Conservation (phyloP, 129 eudicot species). For the Cynara cardunculus region DNA sequence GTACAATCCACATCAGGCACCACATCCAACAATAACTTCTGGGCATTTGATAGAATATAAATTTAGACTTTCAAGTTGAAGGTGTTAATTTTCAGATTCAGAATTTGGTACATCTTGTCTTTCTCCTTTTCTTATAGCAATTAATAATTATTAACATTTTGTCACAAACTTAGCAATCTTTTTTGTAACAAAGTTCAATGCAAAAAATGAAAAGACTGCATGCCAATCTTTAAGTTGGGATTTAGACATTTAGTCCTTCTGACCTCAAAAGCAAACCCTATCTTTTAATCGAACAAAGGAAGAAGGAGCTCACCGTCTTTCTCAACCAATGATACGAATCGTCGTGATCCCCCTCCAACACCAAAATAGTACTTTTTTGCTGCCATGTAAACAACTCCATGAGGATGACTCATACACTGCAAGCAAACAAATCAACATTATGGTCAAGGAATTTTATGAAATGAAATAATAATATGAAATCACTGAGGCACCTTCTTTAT, state of each 20-base stretch:
- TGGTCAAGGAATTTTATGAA: not conserved
- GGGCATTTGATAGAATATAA: not conserved
- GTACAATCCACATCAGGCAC: not conserved
- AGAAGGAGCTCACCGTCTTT: slow-evolving; percentile 58
- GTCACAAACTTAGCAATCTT: not conserved
- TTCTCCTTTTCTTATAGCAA: not conserved
- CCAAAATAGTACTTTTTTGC: slow-evolving; percentile 97
- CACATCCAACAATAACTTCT: too few species aligned
- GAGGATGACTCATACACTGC: slow-evolving; percentile 59
- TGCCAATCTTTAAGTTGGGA: not conserved
- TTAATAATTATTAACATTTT: not conserved
- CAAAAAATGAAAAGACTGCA: not conserved
- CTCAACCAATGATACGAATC: slow-evolving; percentile 79
- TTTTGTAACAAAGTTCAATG: not conserved
- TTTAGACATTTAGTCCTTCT: not conserved
- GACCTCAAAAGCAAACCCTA: not conserved
- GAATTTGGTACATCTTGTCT: too few species aligned
- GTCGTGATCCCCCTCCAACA: slow-evolving; percentile 91
- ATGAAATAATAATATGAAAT: not conserved
- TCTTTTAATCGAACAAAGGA: not conserved
- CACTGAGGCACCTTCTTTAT: slow-evolving; percentile 53
- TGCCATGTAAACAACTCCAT: slow-evolving; percentile 90
- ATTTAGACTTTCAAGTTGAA: not conserved
- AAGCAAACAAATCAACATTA: slow-evolving; percentile 18
- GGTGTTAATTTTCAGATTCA: not conserved